Conservation (phyloP, 306 rosid species). For the Boehmeria nivea region DNA sequence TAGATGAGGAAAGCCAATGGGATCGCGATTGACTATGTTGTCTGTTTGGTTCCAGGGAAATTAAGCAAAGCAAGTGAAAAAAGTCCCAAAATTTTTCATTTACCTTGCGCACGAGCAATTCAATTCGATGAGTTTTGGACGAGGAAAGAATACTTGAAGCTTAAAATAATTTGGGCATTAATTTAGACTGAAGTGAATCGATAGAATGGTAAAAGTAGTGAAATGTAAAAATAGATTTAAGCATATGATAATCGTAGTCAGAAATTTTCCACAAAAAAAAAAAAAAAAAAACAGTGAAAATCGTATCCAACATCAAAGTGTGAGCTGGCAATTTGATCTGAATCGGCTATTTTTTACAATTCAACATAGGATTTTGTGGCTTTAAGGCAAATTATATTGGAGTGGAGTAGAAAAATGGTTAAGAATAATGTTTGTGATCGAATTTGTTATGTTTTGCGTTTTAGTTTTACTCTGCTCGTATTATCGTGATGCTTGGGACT, state of each 20-base stretch:
- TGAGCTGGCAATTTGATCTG: neutral
- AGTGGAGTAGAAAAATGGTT: neutral
- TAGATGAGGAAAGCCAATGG: no score
- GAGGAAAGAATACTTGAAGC: no score
- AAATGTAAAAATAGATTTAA: neutral
- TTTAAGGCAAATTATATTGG: neutral
- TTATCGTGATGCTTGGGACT: conserved; percentile 15
- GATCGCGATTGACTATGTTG: neutral
- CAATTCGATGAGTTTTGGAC: no score
- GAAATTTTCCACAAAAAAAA: neutral
- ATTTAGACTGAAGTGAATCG: no score
- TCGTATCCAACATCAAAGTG: neutral
- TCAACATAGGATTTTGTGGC: neutral
- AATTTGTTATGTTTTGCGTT: neutral
- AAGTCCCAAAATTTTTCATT: no score
- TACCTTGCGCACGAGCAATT: no score
- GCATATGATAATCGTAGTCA: neutral
- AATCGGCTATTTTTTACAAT: neutral
- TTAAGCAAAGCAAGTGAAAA: no score
- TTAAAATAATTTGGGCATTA: no score
- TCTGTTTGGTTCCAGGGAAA: neutral
- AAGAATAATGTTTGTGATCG: neutral
- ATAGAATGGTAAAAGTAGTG: no score
- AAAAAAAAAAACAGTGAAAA: neutral
- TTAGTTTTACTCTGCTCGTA: neutral